Evolutionary conservation across 176 grass and related monocot genomes (phyloP), one percentile per base, ranked within the genome.

Genomic region (Musa acuminata): DNA sequence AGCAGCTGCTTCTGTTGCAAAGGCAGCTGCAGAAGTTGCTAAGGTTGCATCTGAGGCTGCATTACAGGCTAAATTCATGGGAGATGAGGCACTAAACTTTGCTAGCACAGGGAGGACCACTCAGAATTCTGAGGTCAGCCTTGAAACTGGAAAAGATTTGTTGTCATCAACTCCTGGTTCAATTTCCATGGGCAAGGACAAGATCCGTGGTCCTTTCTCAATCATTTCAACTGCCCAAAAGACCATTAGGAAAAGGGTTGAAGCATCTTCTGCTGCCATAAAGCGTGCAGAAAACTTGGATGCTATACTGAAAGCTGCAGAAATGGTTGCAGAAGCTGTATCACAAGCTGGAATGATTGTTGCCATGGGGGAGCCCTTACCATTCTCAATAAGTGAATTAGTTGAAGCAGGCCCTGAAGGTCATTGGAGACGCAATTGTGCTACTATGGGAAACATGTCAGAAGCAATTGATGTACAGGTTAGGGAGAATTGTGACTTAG

Each of bases 201-300:
- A 51, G 58, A 62, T 26, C 62, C 63, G 78, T 75, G 71, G 77
- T 63, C 49, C 80, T 1, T 73, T 80, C 82, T 91, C 91, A 65
- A 81, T 89, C 23, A 82, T 99, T 84, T 87, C 96, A 16, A 78
- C 84, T 69, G 91, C 91, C 78, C 83, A 84, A 68, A 91, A 95
- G 74, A 80, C 76, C 80, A 86, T 91, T 67, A 91, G 85, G 82
- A 91, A 86, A 77, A 89, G 91, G 83, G 86, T 99, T 21, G 91
- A 95, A 87, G 86, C 82, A 75, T 78, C 88, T 83, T 86, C 91
- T 26, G 96, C 96, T 72, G 91, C 96, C 62, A 84, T 87, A 67
- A 99, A 99, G 78, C 91, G 88, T 53, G 88, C 91, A 27, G 84
- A 99, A 78, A 99, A 95, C 79, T 86, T 99, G 87, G 91, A 99